Evolutionary conservation across 352 stramenopile genomes (phyloP).

Genomic region (Globisporangium abappressorium): DNA sequence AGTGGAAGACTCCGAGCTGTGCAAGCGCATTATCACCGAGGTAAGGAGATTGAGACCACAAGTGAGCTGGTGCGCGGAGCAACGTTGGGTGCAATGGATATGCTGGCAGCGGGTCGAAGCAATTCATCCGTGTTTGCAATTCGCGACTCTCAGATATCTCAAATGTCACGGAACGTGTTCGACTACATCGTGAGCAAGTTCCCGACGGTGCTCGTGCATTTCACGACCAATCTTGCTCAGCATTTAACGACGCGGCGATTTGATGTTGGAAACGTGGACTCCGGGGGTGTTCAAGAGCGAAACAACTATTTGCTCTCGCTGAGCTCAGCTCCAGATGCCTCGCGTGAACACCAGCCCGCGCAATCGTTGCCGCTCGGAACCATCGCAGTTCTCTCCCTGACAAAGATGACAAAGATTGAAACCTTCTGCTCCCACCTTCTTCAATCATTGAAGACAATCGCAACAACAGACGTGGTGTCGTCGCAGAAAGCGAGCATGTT

Average conservation of each 20-base stretch:
- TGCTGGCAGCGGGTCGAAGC: slow-evolving; percentile 67
- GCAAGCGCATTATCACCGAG: slow-evolving; percentile 56
- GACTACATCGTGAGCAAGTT: slow-evolving; percentile 76
- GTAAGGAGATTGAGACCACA: slow-evolving; percentile 69
- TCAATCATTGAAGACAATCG: slow-evolving; percentile 60
- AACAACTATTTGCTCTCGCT: slow-evolving; percentile 62
- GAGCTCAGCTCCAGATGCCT: slow-evolving; percentile 25
- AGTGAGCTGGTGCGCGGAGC: slow-evolving; percentile 79
- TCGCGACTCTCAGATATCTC: slow-evolving; percentile 83
- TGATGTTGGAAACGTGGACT: slow-evolving; percentile 32
- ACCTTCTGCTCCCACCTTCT: slow-evolving; percentile 74
- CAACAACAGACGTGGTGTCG: slow-evolving; percentile 64
- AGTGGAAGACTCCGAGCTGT: slow-evolving; percentile 74
- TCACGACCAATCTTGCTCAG: slow-evolving; percentile 72
- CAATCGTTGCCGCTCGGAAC: slow-evolving; percentile 57
- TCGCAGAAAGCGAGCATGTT: slow-evolving; percentile 63
- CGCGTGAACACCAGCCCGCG: slow-evolving; percentile 21
- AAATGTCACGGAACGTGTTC: slow-evolving; percentile 85
- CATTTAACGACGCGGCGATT: slow-evolving; percentile 46
- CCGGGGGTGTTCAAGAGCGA: slow-evolving; percentile 30
- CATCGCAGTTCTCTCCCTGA: slow-evolving; percentile 75
- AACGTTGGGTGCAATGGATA: slow-evolving; percentile 79
- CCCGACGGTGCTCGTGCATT: slow-evolving; percentile 71
- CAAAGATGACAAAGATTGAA: slow-evolving; percentile 66
- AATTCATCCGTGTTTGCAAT: slow-evolving; percentile 85